These are phyloP conservation scores for Lotus japonicus DNA, from an alignment of 306 rosid species.

Conservation along the genomic window DNA sequence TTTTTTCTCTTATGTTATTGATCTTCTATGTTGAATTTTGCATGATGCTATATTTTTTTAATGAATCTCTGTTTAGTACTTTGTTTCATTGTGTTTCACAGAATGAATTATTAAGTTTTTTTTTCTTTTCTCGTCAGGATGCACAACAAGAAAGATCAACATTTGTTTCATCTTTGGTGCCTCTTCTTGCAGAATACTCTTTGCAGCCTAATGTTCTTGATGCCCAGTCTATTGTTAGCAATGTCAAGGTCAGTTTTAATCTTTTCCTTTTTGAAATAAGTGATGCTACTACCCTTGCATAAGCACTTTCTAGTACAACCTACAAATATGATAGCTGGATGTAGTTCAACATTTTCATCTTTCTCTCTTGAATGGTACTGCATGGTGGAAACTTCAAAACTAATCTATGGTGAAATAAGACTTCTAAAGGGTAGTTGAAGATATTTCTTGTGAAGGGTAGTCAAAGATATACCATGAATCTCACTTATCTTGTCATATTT, in stretches of 20 bases:
- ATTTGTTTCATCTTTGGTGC: constrained; percentile 79
- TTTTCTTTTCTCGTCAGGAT: constrained; percentile 50
- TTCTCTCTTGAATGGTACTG: not conserved
- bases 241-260: constrained; percentile 65
- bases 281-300: constrained; percentile 2
- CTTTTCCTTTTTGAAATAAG: constrained; percentile 9
- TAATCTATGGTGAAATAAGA: too few relatives aligned
- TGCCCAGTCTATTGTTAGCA: constrained; percentile 89
- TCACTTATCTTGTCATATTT: too few relatives aligned
- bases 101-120: constrained; percentile 10
- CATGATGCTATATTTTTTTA: constrained; percentile 9
- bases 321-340: constrained; percentile 1
- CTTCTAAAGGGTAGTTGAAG: too few relatives aligned
- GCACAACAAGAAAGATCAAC: constrained; percentile 92
- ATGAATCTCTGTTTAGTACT: not conserved
- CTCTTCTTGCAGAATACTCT: constrained; percentile 89
- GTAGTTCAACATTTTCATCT: not conserved
- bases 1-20: constrained; percentile 1
- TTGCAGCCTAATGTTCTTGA: constrained; percentile 82
- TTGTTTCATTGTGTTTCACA: constrained; percentile 2
- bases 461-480: not conserved
- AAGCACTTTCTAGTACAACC: not conserved
- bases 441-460: not conserved
- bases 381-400: not conserved
- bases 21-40: not conserved